Conservation (phyloP, 2,329 filamentous ascomycete genomes). For the Podosphaera xanthii region DNA sequence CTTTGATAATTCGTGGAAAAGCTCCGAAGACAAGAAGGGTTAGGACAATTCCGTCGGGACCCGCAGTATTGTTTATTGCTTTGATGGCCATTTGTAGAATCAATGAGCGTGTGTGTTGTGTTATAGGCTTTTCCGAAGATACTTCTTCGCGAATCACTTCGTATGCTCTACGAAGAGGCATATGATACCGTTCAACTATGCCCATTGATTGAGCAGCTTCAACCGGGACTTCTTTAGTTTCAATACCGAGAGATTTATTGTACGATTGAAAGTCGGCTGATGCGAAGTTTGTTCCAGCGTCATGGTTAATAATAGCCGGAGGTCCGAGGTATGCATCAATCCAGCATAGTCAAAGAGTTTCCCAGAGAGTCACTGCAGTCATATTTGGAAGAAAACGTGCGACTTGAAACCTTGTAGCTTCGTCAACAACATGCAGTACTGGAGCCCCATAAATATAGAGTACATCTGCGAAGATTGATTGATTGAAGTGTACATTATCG, state of each 20-base stretch:
- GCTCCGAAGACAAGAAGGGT: neutral
- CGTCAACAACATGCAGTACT: conserved; percentile 1
- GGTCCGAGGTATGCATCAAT: neutral
- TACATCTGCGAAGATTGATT: conserved; percentile 2
- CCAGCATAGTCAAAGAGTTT: no score
- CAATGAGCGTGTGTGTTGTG: no score
- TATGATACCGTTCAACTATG: neutral
- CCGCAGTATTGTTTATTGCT: neutral
- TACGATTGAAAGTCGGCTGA: neutral
- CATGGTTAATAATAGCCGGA: neutral
- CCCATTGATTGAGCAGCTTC: neutral
- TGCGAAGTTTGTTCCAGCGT: neutral
- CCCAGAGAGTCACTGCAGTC: neutral
- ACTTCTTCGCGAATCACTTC: neutral
- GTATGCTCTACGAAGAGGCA: neutral
- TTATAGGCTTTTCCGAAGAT: no score
- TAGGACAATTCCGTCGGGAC: neutral
- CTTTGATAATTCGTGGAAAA: neutral
- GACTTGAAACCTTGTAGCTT: neutral
- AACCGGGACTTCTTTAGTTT: neutral
- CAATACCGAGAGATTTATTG: neutral
- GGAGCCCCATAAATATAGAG: neutral
- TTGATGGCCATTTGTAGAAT: neutral
- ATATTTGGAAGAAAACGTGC: neutral
- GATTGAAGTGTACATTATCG: conserved; percentile 1